Conservation (phyloP, 257 asterid species). For the Ehretia macrophylla region DNA sequence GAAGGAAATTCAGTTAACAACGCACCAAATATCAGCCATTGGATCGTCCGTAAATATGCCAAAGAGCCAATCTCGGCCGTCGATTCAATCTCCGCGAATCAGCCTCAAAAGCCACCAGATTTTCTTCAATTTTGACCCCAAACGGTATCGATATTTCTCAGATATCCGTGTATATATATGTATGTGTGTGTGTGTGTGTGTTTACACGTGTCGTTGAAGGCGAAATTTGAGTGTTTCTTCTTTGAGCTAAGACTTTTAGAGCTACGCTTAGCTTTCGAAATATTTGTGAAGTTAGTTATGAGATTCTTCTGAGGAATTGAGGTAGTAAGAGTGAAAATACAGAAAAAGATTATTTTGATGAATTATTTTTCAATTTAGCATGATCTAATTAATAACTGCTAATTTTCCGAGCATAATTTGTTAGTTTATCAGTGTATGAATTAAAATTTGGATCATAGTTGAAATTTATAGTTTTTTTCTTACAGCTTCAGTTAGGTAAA, state of each 20-base stretch:
- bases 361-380: too few relatives aligned
- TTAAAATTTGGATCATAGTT: too few relatives aligned
- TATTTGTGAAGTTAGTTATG: background rate
- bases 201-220: conserved; percentile 36
- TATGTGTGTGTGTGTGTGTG: conserved; percentile 6
- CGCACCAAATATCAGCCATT: conserved; percentile 19
- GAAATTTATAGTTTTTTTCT: too few relatives aligned
- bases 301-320: background rate
- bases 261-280: background rate
- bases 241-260: conserved; percentile 12
- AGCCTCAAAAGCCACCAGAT: conserved; percentile 18
- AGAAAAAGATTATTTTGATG: background rate
- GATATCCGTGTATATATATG: background rate
- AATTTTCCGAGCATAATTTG: too few relatives aligned
- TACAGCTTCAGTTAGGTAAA: too few relatives aligned
- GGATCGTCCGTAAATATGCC: conserved; percentile 21
- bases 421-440: background rate
- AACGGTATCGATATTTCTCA: conserved; percentile 18
- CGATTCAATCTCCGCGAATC: conserved; percentile 28
- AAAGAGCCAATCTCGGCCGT: conserved; percentile 16
- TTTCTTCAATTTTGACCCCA: conserved; percentile 28
- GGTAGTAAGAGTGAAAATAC: background rate
- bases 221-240: conserved; percentile 18
- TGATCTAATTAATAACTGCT: too few relatives aligned
- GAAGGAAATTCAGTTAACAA: conserved; percentile 19